Percentiles rank a stretch among this genome's conserved stretches.
These are phyloP conservation scores for Cyclostephanos tholiformis DNA, from an alignment of 108 stramenopile genomes.

Conservation along the genomic window DNA sequence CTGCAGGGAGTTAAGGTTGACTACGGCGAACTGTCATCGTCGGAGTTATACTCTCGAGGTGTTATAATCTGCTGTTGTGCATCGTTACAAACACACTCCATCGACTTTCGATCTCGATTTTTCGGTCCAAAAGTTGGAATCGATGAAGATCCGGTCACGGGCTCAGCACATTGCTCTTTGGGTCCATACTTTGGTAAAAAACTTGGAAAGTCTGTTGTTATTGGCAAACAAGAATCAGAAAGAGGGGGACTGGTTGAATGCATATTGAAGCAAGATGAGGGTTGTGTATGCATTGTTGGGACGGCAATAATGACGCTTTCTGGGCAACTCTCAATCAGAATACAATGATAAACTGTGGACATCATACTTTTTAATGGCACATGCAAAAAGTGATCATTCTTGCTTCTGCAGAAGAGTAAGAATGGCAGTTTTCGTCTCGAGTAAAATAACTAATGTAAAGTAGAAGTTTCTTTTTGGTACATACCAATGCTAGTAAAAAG, in stretches of 20 bases:
- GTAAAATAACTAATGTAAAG: no score
- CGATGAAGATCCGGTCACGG: slow-evolving; percentile 97
- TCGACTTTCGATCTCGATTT: slow-evolving; percentile 90
- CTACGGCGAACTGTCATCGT: slow-evolving; percentile 58
- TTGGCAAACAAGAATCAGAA: slow-evolving; percentile 86
- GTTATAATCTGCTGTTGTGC: slow-evolving; percentile 76
- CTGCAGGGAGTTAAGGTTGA: slow-evolving; percentile 42
- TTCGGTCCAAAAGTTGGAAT: slow-evolving; percentile 95
- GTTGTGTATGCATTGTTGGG: slow-evolving; percentile 61
- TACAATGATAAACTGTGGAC: not conserved
- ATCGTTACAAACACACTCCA: slow-evolving; percentile 1
- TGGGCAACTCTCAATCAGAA: slow-evolving; percentile 42
- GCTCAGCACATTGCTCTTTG: slow-evolving; percentile 92
- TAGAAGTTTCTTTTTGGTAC: no score
- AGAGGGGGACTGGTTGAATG: slow-evolving; percentile 88
- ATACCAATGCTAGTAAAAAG: no score
- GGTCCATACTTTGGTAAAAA: slow-evolving; percentile 90
- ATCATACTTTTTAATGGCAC: not conserved
- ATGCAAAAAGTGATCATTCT: not conserved
- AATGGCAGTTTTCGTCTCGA: not conserved
- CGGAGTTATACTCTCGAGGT: slow-evolving; percentile 75
- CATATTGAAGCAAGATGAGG: slow-evolving; percentile 53
- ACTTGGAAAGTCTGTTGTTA: slow-evolving; percentile 67
- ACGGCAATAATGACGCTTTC: slow-evolving; percentile 61
- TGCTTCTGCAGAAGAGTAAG: no score